Base-by-base conservation (phyloP, 2,329 filamentous ascomycete species). In the Paraconiothyrium brasiliense region DNA sequence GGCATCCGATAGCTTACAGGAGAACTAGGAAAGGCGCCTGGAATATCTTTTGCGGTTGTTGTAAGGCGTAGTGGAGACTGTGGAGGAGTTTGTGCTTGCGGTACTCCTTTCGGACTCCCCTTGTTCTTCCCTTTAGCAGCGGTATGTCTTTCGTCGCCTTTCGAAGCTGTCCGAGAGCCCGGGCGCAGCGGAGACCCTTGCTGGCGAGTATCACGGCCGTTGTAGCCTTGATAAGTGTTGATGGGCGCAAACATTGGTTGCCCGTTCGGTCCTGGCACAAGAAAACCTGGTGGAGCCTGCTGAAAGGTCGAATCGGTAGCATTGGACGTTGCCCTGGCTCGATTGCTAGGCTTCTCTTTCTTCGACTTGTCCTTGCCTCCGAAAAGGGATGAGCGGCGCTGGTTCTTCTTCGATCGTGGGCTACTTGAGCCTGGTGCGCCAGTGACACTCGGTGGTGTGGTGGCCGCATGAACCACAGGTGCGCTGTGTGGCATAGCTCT, bases 191-290 rank as follows among this genome's bases (percentile, higher is more conserved):
- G 67, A n/a, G 67, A 63, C 3, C 57, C 61, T 41, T 59, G 72
- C 62, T 62, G 75, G 65, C 56, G 77, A 69, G 56, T 78, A 72
- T 72, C 78, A 75, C 62, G 75, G 69, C 50, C 72, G 72, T 66
- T 71, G 72, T 73, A 74, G 50, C 71, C 67, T 59, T 80, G 79
- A 57, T 82, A 80, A 20, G 79, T 63, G 46, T 71, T 82, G 47
- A 82, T 74, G n/a, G 82, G 77, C 34, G 75, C 70, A 61, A 83
- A 85, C 9, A 81, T 75, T 2, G 80, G 76, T 59, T 80, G 75
- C 56, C 84, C 82, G 68, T 85, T 83, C 41, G 82, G 78, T 16
- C 83, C 81, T 60, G 79, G 77, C 24, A 85, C 71, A 66, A 85
- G 67, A 71, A 84, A 81, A 67, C 83, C 82, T 39, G 83, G 80